Evolutionary conservation across 257 asterid species (phyloP), one percentile per base, ranked within the genome.

Genomic region (Paraleonurus japonicus): DNA sequence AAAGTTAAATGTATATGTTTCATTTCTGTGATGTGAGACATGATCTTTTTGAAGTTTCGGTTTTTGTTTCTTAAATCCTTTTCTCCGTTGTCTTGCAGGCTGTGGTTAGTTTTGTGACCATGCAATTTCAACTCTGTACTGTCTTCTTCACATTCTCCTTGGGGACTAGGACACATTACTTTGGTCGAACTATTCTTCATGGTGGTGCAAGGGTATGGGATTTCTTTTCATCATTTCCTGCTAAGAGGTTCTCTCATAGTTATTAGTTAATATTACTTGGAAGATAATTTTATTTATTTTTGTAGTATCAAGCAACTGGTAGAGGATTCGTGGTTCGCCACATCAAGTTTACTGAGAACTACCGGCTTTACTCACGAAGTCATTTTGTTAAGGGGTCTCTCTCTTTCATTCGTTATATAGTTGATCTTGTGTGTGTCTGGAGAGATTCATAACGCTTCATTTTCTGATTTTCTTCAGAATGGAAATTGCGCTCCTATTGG

Each of bases 241-340:
- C 66, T 48, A 61, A 58, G 43, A 28, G 58, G 12, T 1, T 37
- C 28, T 70, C 39, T 71, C 48, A 50, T 37, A 7, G 27, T 69
- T 43, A 33, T 45, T 37, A 7, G 27, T 69, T 43, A 33, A 41
- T 43, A 65, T 65, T 60, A 33, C 86, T 71, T 17, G 35, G 53
- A 27, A 66, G 59, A 12, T 67, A 19, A 50, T 50, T 17, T 50
- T 16, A 19, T 53, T 69, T 35, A 8, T 54, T 66, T 69, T 65
- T 70, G 85, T 96, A 94, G 97, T 94, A 94, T 76, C 97, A 94
- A 85, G 99, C 97, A 69, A 94, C 97, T 2, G 99, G 97, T 61
- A 81, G 99, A 77, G 99, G 99, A 65, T 94, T 94, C 23, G 99
- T 92, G 35, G 99, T 95, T 76, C 94, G 88, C 55, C 99, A 92